These are phyloP conservation scores for Nakataea oryzae DNA, from an alignment of 2,329 filamentous ascomycete species.

Conservation along the genomic window DNA sequence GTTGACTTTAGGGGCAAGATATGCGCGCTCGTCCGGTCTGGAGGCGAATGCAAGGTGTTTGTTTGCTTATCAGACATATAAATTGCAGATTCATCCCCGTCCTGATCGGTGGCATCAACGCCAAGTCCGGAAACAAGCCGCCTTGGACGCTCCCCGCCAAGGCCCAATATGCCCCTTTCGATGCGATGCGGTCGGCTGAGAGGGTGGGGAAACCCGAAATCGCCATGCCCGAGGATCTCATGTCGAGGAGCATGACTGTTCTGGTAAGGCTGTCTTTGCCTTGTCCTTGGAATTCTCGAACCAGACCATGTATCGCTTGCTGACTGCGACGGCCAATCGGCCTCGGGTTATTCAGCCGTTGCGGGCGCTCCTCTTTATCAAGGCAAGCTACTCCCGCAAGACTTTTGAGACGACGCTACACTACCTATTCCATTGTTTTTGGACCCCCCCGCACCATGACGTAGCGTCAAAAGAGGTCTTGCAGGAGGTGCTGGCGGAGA, in stretches of 20 bases:
- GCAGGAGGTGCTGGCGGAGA: conserved; percentile 21
- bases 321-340: not conserved
- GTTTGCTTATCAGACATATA: not conserved
- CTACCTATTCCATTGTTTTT: conserved; percentile 50
- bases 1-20: not conserved
- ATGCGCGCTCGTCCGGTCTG: not conserved
- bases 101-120: conserved; percentile 59
- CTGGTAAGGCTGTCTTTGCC: conserved; percentile 17
- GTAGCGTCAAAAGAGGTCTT: conserved; percentile 49
- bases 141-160: conserved; percentile 65
- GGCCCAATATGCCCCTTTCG: conserved; percentile 39
- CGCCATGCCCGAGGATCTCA: conserved; percentile 30
- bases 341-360: conserved; percentile 32
- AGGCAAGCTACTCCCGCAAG: conserved; percentile 37
- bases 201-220: conserved; percentile 25
- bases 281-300: not conserved
- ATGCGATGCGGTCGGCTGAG: conserved; percentile 26
- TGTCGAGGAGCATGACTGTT: conserved; percentile 29
- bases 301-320: not conserved
- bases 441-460: conserved; percentile 47
- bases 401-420: conserved; percentile 43
- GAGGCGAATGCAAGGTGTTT: no score
- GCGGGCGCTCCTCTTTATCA: conserved; percentile 57
- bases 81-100: conserved; percentile 54
- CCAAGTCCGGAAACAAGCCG: conserved; percentile 57